phyloP scores from a whole-genome alignment of 2,329 filamentous ascomycete genomes.

The Aulographum hederae region DNA sequence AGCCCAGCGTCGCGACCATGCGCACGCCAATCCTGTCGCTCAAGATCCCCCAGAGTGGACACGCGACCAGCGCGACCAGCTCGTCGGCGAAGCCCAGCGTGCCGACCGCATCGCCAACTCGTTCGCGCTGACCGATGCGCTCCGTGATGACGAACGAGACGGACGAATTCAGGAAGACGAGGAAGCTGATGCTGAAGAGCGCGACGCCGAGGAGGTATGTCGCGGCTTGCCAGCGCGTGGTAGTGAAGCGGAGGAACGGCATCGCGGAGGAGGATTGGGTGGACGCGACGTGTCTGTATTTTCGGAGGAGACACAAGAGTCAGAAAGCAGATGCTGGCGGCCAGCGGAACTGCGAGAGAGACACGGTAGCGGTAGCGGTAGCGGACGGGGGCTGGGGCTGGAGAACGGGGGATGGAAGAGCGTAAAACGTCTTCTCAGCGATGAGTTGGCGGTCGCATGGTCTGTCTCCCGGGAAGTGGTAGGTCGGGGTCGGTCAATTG shows the following conservation, averaged over 20 bases:
- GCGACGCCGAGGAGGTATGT: conserved; percentile 70
- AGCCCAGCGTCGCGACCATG: conserved; percentile 49
- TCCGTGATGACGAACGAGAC: conserved; percentile 75
- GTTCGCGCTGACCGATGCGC: conserved; percentile 53
- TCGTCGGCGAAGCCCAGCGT: conserved; percentile 77
- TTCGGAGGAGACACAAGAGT: too few species aligned
- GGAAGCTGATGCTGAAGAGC: conserved; percentile 74
- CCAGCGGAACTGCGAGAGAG: too few species aligned
- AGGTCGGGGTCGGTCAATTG: too few species aligned
- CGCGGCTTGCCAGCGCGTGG: conserved; percentile 35
- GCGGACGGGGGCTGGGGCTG: too few species aligned
- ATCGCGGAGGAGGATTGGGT: background rate
- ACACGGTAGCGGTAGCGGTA: too few species aligned
- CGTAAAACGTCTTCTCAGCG: too few species aligned
- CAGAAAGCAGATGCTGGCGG: too few species aligned
- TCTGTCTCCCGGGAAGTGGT: too few species aligned
- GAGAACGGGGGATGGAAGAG: too few species aligned
- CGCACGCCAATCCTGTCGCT: conserved; percentile 63
- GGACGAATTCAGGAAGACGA: conserved; percentile 75
- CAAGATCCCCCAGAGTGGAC: conserved; percentile 60
- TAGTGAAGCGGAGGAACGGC: conserved; percentile 28
- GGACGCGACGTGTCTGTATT: too few species aligned
- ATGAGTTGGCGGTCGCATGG: too few species aligned
- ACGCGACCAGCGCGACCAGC: conserved; percentile 62
- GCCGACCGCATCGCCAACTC: conserved; percentile 64